Base-by-base conservation (phyloP, 2,329 filamentous ascomycete species). In the Cladophialophora psammophila region DNA sequence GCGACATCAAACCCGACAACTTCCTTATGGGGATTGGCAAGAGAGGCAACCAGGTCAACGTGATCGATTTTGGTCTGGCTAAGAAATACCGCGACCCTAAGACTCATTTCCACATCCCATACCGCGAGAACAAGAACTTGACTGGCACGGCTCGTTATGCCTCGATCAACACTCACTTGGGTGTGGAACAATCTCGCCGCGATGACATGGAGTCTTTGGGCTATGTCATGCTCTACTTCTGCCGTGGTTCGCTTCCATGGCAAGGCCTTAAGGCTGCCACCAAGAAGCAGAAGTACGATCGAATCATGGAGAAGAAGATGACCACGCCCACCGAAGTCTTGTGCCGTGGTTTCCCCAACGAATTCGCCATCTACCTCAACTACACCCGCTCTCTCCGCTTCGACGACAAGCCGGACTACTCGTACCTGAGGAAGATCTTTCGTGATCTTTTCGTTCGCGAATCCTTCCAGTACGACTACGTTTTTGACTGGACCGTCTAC, bases 231-330 rank as follows among this genome's bases (percentile, higher is more conserved):
- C 91, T 99, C 71, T 99, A 99, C 87, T 99, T 99, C 86, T 98
- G 94, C 87, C 94, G 95, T 82, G 95, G 95, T 71, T 97, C 94
- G 72, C 93, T 99, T 65, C 95, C 95, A 69, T 99, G 95, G 95
- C 95, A 99, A 85, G 95, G 95, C 65, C 87, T 97, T 63, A 97
- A 97, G 88, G 94, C 94, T 84, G 94, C 94, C 75, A 97, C 94
- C 73, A 97, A 97, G 90, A 97, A 97, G 90, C 94, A 98, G 85
- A 99, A 99, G 86, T 98, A 99, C 79, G 95, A 99, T 83, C 90
- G 94, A 72, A 99, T 99, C 84, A 98, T 98, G 94, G 95, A 99
- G 87, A 99, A 99, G 90, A 99, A 99, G 92, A 98, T 98, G 95
- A 99, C 95, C 13, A 99, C 95, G 2, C 94, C 95, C 8, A 98